Percentiles rank a stretch among this genome's conserved stretches.
These are phyloP conservation scores for Suillus bovinus DNA, from an alignment of 768 basidiomycete genomes.

Conservation along the genomic window DNA sequence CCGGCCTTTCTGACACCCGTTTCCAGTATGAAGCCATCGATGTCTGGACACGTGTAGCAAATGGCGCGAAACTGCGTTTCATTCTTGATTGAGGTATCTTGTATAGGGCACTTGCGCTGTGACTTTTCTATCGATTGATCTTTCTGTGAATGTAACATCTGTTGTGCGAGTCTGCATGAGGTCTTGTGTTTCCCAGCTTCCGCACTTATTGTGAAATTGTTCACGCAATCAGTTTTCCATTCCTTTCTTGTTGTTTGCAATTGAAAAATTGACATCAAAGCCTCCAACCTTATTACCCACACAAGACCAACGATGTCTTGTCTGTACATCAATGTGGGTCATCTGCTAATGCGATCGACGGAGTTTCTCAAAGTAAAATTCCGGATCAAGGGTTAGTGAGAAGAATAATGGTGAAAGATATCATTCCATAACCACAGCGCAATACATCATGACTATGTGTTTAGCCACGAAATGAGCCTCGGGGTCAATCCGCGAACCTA, in stretches of 20 bases:
- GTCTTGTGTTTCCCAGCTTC: neutral
- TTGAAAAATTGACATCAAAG: too few relatives aligned
- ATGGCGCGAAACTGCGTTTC: conserved; percentile 79
- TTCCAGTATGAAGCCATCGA: conserved; percentile 84
- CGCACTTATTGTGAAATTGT: neutral
- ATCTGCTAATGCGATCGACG: too few relatives aligned
- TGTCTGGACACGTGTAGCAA: conserved; percentile 81
- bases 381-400: too few relatives aligned
- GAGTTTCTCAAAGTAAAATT: neutral
- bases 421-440: neutral
- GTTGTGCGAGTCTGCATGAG: neutral
- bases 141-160: neutral
- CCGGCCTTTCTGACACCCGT: conserved; percentile 15
- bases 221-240: too few relatives aligned
- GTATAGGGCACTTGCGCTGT: neutral
- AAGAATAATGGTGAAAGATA: neutral
- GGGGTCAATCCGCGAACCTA: neutral
- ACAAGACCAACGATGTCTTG: neutral
- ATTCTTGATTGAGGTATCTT: conserved; percentile 32
- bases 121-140: neutral
- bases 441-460: neutral
- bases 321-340: neutral
- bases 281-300: too few relatives aligned
- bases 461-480: neutral
- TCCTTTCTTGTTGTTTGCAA: too few relatives aligned